Evolutionary conservation across 1,284 basidiomycete genomes (phyloP), one percentile per base, ranked within the genome.

Genomic region (Tremellales sp.): DNA sequence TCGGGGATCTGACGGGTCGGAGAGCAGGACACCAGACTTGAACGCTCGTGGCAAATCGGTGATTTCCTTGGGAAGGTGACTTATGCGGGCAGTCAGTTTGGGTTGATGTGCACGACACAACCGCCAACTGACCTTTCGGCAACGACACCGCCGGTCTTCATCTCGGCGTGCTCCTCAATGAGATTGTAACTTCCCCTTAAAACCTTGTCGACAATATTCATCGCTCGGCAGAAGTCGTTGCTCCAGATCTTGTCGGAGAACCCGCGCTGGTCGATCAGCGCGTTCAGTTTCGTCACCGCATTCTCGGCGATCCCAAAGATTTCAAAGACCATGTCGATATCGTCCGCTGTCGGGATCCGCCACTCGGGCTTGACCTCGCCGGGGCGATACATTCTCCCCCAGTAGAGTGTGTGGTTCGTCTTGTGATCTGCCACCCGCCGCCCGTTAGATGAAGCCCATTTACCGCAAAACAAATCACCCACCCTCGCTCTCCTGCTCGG

Each of bases 211-310:
- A 71, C 47, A 22, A 68, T 50, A 36, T 57, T 57, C 19, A 76
- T 77, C 51, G 75, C 84, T 78, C 94, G 82, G 71, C 93, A 97
- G 67, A 97, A 95, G 70, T 97, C 92, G 68, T 95, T 97, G 26
- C 86, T 82, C 74, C 84, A 83, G 16, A 81, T 76, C 48, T 77
- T 82, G 60, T 87, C 81, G 28, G 66, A 77, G 14, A 55, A 58
- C 2, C 74, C 72, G 10, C 79, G 78, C 5, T 74, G 77, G 10
- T 75, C 72, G 8, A 88, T 72, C 13, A 94, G 75, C 5, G 58
- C 57, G 41, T 91, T 85, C 1, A 97, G 76, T 45, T 79, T 81
- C 48, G 76, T 70, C 22, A 81, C 80, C 13, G 93, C 77, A 36
- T 78, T 74, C 45, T 88, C 82, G 18, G 67, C 68, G 3, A 69